These are phyloP conservation scores for Ophiostoma ulmi DNA, from an alignment of 2,329 filamentous ascomycete species.

Conservation along the genomic window DNA sequence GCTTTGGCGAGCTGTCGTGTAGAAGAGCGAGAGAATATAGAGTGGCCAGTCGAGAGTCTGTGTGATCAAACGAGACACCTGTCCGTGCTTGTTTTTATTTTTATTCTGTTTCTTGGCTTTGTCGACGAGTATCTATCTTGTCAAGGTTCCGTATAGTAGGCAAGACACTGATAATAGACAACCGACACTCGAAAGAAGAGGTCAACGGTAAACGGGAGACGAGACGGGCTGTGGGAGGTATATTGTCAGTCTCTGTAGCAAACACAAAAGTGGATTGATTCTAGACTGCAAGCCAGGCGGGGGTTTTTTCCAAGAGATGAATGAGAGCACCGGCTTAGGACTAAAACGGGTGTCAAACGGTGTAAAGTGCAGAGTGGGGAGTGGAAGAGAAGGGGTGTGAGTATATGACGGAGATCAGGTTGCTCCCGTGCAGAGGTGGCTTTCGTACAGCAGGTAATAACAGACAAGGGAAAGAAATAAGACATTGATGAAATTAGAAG, in stretches of 20 bases:
- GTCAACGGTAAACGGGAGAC: not conserved
- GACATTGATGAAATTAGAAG: too few relatives aligned
- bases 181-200: not conserved
- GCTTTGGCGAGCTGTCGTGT: not conserved
- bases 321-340: not conserved
- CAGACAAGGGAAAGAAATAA: not conserved
- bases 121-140: not conserved
- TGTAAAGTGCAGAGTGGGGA: not conserved
- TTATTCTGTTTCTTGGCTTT: not conserved
- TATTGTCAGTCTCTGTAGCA: conserved; percentile 24
- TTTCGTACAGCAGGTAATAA: not conserved
- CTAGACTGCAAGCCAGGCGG: conserved; percentile 19
- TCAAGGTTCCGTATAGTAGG: not conserved
- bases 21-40: not conserved
- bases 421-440: not conserved
- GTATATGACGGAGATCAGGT: not conserved
- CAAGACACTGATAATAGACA: not conserved
- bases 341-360: conserved; percentile 19
- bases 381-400: not conserved
- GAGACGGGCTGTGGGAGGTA: conserved; percentile 19
- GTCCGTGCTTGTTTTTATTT: not conserved
- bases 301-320: not conserved
- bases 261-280: conserved; percentile 20
- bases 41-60: not conserved
- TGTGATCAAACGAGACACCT: not conserved